A percentile compares a stretch with the other conserved stretches of the same genome.
phyloP scores from a whole-genome alignment of 139 green algal species.

The Gonium pectorale region DNA sequence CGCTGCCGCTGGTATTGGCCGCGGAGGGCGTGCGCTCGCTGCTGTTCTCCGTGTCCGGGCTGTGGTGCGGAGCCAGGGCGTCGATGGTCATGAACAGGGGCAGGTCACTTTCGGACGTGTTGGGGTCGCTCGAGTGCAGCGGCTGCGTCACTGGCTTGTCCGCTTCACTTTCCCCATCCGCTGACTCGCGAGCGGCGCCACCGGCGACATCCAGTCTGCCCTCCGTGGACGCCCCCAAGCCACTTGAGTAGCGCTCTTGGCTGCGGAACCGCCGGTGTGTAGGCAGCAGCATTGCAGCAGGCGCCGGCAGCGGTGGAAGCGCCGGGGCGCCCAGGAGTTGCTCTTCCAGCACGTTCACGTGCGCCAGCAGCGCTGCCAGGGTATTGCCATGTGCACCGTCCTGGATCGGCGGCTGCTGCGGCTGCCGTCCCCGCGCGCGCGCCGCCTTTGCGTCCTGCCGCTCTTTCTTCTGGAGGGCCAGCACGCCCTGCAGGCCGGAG shows the following conservation, averaged over 20 bases:
- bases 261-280: too few relatives aligned
- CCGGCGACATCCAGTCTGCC: too few relatives aligned
- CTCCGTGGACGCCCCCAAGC: too few relatives aligned
- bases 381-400: neutral
- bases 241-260: too few relatives aligned
- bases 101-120: neutral
- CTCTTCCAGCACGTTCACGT: slow-evolving; percentile 17
- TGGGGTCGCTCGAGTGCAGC: slow-evolving; percentile 4
- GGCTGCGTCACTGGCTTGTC: too few relatives aligned
- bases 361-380: neutral
- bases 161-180: too few relatives aligned
- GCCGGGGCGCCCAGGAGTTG: slow-evolving; percentile 5
- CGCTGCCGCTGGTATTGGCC: neutral
- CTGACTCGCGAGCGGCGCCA: too few relatives aligned
- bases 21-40: neutral
- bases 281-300: slow-evolving; percentile 4
- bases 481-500: neutral
- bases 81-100: slow-evolving; percentile 12
- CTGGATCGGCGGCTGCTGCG: neutral
- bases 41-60: neutral
- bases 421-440: neutral
- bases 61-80: neutral
- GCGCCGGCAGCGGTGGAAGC: neutral
- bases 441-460: neutral
- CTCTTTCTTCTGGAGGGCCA: neutral